phyloP scores from a whole-genome alignment of 2,329 filamentous ascomycete genomes.

The Diplodia seriata region DNA sequence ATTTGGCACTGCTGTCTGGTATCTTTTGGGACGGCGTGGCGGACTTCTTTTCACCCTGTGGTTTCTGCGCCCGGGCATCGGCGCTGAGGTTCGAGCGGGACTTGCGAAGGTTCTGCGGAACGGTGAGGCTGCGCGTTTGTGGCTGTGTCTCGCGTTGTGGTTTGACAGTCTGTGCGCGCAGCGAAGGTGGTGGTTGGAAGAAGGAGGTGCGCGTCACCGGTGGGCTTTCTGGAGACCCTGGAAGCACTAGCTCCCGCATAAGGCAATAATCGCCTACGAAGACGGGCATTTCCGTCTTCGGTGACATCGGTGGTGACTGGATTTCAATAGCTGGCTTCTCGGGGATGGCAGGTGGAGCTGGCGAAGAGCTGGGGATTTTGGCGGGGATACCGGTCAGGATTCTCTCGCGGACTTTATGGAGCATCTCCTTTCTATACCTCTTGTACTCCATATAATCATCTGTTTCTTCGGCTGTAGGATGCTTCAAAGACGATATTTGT shows the following conservation, averaged over 20 bases:
- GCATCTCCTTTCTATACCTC: slow-evolving; percentile 39
- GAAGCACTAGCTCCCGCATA: slow-evolving; percentile 11
- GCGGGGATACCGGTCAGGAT: slow-evolving; percentile 2
- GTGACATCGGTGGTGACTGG: slow-evolving; percentile 19
- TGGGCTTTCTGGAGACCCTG: slow-evolving; percentile 7
- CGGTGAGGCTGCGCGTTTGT: slow-evolving; percentile 20
- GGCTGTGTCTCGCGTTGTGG: not conserved
- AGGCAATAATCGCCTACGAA: slow-evolving; percentile 3
- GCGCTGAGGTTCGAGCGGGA: not conserved
- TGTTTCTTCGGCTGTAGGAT: slow-evolving; percentile 53
- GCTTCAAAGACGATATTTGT: slow-evolving; percentile 43
- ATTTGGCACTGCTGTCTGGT: not conserved
- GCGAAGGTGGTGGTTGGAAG: slow-evolving; percentile 9
- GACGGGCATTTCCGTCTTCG: slow-evolving; percentile 4
- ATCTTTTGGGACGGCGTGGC: not conserved
- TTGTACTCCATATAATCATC: slow-evolving; percentile 59
- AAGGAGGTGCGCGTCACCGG: slow-evolving; percentile 1
- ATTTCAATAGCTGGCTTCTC: not conserved
- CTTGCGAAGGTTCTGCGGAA: slow-evolving; percentile 1
- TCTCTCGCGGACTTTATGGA: slow-evolving; percentile 2
- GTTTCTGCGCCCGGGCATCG: not conserved
- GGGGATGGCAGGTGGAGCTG: not conserved
- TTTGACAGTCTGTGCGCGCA: not conserved
- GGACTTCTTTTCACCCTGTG: not conserved
- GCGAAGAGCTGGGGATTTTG: not conserved